Evolutionary conservation across 2,329 filamentous ascomycete genomes (phyloP), one percentile per base, ranked within the genome.

Genomic region (Fusarium anthophilum): DNA sequence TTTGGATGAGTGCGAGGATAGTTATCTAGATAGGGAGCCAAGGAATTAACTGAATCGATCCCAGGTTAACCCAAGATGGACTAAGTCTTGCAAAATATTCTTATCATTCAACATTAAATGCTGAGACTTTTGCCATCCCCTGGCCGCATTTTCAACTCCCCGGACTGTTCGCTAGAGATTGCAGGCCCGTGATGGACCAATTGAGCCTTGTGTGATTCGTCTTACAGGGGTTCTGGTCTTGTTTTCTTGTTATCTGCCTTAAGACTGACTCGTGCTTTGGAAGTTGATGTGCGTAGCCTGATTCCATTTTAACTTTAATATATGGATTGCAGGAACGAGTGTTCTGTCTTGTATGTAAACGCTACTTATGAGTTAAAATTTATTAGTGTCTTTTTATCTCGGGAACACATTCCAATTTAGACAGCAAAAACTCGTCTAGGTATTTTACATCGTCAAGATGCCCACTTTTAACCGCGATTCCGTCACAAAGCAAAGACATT

Each of bases 401-500:
- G 63, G 65, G 35, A 54, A 68, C 22, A 24, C 63, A 68, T 62
- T 47, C 54, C 41, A 38, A 24, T 68, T 68, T 62, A 20, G 28
- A 41, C 32, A 26, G 3, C 15, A 51, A 24, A 47, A n/a, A 28
- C 20, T 64, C 47, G 30, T 51, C 24, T 24, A 35, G 6, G 13
- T 35, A 66, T n/a, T 59, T 63, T 50, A 13, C 30, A 55, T 37
- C 43, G 28, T 24, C 20, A 62, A 20, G 11, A 28, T 14, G 18
- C 5, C 67, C 67, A 70, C 51, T 70, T 58, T 70, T 70, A 70
- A n/a, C 67, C 66, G 66, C 22, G 30, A 37, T 65, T 69, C 38
- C 51, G 50, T 69, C 66, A 64, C 43, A 43, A 51, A 20, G 30
- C 30, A 69, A 47, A 28, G n/a, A 43, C 30, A 37, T 55, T 22